These are phyloP conservation scores for Trichoderma endophyticum DNA, from an alignment of 2,329 filamentous ascomycete genomes.

Conservation along the genomic window DNA sequence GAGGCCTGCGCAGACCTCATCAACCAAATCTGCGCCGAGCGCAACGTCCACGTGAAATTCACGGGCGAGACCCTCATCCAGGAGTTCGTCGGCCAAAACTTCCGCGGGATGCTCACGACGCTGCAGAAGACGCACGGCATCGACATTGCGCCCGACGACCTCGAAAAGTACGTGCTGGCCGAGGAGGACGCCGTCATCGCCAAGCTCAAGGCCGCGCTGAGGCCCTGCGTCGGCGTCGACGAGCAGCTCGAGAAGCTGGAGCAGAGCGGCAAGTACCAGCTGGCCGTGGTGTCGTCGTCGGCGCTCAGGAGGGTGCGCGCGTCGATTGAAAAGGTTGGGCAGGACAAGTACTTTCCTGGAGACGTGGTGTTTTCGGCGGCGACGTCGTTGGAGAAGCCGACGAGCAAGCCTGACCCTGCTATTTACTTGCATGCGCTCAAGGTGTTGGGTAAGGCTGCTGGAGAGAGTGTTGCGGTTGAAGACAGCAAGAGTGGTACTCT, in stretches of 20 bases:
- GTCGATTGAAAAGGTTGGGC: slow-evolving; percentile 73
- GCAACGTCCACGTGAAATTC: slow-evolving; percentile 64
- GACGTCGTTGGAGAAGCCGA: slow-evolving; percentile 72
- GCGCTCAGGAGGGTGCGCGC: slow-evolving; percentile 75
- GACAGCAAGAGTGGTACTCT: slow-evolving; percentile 84
- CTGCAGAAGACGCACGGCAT: slow-evolving; percentile 76
- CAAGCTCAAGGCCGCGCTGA: slow-evolving; percentile 67
- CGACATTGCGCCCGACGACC: slow-evolving; percentile 62
- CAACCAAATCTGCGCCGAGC: slow-evolving; percentile 75
- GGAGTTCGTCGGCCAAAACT: slow-evolving; percentile 92
- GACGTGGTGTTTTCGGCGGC: slow-evolving; percentile 79
- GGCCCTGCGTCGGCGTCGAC: slow-evolving; percentile 67
- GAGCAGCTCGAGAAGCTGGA: slow-evolving; percentile 63
- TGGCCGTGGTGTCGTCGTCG: slow-evolving; percentile 79
- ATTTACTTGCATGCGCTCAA: slow-evolving; percentile 80
- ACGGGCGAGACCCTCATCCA: slow-evolving; percentile 73
- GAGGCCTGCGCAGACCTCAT: slow-evolving; percentile 86
- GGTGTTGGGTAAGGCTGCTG: slow-evolving; percentile 65
- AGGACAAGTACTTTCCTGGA: slow-evolving; percentile 75
- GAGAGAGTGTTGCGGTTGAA: slow-evolving; percentile 77
- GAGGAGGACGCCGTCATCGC: slow-evolving; percentile 83
- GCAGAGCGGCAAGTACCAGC: slow-evolving; percentile 60
- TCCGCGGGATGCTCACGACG: slow-evolving; percentile 81
- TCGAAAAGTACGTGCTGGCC: slow-evolving; percentile 68
- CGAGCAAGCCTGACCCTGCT: slow-evolving; percentile 85